phyloP scores from a whole-genome alignment of 176 grass and related monocot genomes.

The Triticum aestivum region IWGSC_CS_RefSeq_v2.1 NC_057802.1:327453354-327453853 shows the following conservation, averaged over 20 bases:
- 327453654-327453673: conserved; percentile 10
- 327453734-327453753: conserved; percentile 48
- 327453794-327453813: conserved; percentile 25
- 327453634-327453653: background rate
- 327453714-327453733: conserved; percentile 28
- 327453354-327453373: conserved; percentile 82
- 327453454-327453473: conserved; percentile 8
- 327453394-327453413: conserved; percentile 64
- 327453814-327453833: conserved; percentile 44
- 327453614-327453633: too few species aligned
- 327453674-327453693: conserved; percentile 45
- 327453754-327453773: conserved; percentile 55
- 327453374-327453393: conserved; percentile 62
- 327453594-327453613: too few species aligned
- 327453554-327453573: background rate
- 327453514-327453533: conserved; percentile 62
- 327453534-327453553: conserved; percentile 22
- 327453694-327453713: conserved; percentile 45
- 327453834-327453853: conserved; percentile 42
- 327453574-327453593: too few species aligned
- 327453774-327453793: conserved; percentile 65
- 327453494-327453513: conserved; percentile 78
- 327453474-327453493: conserved; percentile 31
- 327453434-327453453: conserved; percentile 52
- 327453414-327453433: conserved; percentile 36